Conservation (phyloP, 169 alveolate genomes). For the Plasmodium coatneyi region DNA sequence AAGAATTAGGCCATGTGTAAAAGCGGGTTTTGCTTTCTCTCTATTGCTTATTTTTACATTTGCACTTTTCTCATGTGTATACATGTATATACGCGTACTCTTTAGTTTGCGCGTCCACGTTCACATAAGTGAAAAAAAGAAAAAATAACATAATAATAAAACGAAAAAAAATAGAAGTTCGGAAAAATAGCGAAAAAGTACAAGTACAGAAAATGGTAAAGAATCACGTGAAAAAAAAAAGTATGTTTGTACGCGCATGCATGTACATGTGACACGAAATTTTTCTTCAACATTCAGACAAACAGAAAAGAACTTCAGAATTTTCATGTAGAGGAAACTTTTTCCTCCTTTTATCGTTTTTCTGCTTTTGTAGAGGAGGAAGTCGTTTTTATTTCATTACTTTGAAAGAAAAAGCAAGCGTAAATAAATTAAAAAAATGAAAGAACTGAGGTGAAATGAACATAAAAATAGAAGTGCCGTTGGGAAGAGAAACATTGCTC, state of each 20-base stretch:
- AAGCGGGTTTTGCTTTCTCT: background rate
- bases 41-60: background rate
- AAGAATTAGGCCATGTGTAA: background rate
- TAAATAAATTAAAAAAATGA: background rate
- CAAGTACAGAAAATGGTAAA: background rate
- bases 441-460: background rate
- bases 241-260: background rate
- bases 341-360: background rate
- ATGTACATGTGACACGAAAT: background rate
- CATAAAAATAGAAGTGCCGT: background rate
- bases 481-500: background rate
- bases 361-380: background rate
- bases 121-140: background rate
- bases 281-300: conserved; percentile 1
- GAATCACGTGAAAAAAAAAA: background rate
- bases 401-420: background rate
- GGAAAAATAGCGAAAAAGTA: background rate
- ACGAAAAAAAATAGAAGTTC: background rate
- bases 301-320: background rate
- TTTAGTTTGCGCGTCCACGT: background rate
- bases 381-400: background rate
- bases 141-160: background rate
- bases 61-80: background rate
- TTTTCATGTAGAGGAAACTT: background rate
- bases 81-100: background rate